These are phyloP conservation scores for Hippophae gyantsensis DNA, from an alignment of 306 rosid genomes.

Conservation along the genomic window DNA sequence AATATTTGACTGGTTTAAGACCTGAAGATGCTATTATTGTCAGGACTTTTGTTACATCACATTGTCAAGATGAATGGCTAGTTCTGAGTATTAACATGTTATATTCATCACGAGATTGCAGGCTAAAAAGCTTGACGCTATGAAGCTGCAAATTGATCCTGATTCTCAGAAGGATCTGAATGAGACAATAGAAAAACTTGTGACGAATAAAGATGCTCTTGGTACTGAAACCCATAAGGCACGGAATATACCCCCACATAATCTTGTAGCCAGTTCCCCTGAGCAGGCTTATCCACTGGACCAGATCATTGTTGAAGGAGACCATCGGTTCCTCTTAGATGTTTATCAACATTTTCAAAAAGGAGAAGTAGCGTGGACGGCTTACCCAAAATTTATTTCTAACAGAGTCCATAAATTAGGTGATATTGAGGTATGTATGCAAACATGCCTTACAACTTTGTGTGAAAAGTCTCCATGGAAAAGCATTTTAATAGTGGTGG, in stretches of 20 bases:
- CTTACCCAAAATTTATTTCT: conserved; percentile 56
- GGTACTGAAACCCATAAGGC: conserved; percentile 32
- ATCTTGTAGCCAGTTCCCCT: conserved; percentile 60
- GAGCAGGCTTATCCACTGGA: conserved; percentile 67
- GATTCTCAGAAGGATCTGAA: conserved; percentile 41
- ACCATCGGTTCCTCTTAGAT: conserved; percentile 66
- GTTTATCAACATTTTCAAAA: conserved; percentile 31
- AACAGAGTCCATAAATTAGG: conserved; percentile 43
- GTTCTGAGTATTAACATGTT: conserved; percentile 12
- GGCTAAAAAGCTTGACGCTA: conserved; percentile 35
- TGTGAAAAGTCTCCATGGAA: not conserved
- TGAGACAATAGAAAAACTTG: conserved; percentile 44
- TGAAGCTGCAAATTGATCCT: conserved; percentile 40
- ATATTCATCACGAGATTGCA: conserved; percentile 26
- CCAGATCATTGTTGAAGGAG: conserved; percentile 59
- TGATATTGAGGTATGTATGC: conserved; percentile 41
- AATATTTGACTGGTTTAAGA: not conserved
- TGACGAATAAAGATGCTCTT: conserved; percentile 45
- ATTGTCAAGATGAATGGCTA: conserved; percentile 3
- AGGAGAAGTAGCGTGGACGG: conserved; percentile 23
- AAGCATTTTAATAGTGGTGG: not conserved
- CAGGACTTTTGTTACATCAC: not conserved
- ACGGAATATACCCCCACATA: conserved; percentile 64
- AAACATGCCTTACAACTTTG: conserved; percentile 2
- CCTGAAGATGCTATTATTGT: not conserved